Conservation (phyloP, 176 grass and related monocot genomes). For the Carex pumila region DNA sequence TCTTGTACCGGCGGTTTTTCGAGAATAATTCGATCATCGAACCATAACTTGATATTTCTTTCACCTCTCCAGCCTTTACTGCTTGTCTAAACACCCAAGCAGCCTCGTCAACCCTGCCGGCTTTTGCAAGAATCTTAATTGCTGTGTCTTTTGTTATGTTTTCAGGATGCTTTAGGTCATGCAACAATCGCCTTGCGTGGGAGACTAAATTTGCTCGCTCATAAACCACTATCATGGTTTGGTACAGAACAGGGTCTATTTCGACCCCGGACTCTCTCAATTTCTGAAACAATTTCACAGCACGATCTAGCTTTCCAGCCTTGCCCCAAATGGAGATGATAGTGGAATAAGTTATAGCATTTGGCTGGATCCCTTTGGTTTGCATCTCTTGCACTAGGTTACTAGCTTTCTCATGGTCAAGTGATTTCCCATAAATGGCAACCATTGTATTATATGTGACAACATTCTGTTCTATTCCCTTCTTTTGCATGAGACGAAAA, state of each 20-base stretch:
- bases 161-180: slow-evolving; percentile 55
- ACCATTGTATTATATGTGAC: slow-evolving; percentile 98
- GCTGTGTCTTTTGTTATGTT: slow-evolving; percentile 62
- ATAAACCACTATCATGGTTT: slow-evolving; percentile 90
- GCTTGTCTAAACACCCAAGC: slow-evolving; percentile 79
- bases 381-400: slow-evolving; percentile 82
- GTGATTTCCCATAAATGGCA: slow-evolving; percentile 75
- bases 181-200: slow-evolving; percentile 59
- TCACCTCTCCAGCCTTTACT: slow-evolving; percentile 36
- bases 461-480: slow-evolving; percentile 54
- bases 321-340: slow-evolving; percentile 87
- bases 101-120: slow-evolving; percentile 78
- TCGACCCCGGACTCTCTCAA: slow-evolving; percentile 61
- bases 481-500: slow-evolving; percentile 66
- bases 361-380: slow-evolving; percentile 51
- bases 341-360: slow-evolving; percentile 86
- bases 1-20: slow-evolving; percentile 52
- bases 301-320: slow-evolving; percentile 77
- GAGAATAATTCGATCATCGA: slow-evolving; percentile 69
- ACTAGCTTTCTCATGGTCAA: slow-evolving; percentile 88
- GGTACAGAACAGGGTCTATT: slow-evolving; percentile 88
- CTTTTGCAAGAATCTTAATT: slow-evolving; percentile 69
- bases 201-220: slow-evolving; percentile 63
- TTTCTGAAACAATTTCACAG: slow-evolving; percentile 77
- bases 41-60: slow-evolving; percentile 50